These are phyloP conservation scores for Populus davidiana DNA, from an alignment of 345 rosid species.

Conservation along the genomic window DNA sequence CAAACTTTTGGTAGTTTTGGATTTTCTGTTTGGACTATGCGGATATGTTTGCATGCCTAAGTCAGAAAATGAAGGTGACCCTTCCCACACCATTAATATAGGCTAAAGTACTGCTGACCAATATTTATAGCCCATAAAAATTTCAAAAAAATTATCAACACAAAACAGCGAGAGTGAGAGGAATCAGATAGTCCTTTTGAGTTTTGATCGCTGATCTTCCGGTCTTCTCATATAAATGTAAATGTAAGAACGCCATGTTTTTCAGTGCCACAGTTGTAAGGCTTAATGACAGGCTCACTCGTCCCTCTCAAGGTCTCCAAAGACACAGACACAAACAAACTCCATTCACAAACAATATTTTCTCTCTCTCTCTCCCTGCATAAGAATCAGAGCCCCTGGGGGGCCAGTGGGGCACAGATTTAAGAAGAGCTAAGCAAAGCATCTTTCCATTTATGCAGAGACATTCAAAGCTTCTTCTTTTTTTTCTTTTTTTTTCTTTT, in stretches of 20 bases:
- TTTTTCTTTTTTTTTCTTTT: background rate
- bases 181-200: constrained; percentile 16
- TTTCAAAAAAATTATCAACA: constrained; percentile 1
- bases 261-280: constrained; percentile 65
- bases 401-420: background rate
- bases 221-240: constrained; percentile 27
- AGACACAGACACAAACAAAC: constrained; percentile 42
- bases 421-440: constrained; percentile 12
- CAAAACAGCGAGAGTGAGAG: constrained; percentile 5
- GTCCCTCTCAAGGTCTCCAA: constrained; percentile 39
- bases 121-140: constrained; percentile 21
- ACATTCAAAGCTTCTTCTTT: constrained; percentile 23
- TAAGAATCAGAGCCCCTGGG: constrained; percentile 28
- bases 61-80: constrained; percentile 29
- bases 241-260: constrained; percentile 46
- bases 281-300: constrained; percentile 28
- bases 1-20: constrained; percentile 37
- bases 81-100: constrained; percentile 22
- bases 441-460: constrained; percentile 34
- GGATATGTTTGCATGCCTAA: constrained; percentile 31
- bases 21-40: constrained; percentile 46
- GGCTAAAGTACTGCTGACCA: constrained; percentile 30
- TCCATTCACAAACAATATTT: constrained; percentile 11
- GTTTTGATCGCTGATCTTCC: constrained; percentile 12
- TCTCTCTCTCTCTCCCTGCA: constrained; percentile 20